Base-by-base conservation (phyloP, 805 yeast genomes). In the Komagataella pseudopastoris region DNA sequence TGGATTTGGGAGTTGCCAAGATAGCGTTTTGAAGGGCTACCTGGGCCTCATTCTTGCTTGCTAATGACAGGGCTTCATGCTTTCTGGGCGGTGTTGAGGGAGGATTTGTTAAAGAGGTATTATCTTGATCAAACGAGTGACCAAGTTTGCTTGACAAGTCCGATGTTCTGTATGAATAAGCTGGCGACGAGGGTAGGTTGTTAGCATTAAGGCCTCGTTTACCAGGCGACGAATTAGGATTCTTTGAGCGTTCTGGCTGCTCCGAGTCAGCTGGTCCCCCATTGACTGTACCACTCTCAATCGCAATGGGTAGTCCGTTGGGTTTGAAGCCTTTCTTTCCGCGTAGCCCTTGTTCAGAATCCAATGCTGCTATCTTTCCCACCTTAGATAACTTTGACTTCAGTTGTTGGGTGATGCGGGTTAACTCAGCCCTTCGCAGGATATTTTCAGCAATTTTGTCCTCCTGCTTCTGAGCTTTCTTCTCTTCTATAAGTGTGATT, bases 351-450 rank as follows among this genome's bases (percentile, higher is more conserved):
- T 30, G 39, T 30, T 30, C 39, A 30, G 39, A 30, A 14, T 30
- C 39, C 39, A 30, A 10, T 30, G 39, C 12, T 30, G 39, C 39
- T 14, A 30, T 10, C 23, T 69, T 49, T 12, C 72, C 73, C 1
- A 76, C 75, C 56, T 66, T 70, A 23, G 69, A 66, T 17, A 72
- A 58, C 54, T 71, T 67, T 6, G 68, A 61, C 56, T 71, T 72
- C 22, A 72, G 56, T 54, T 71, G 76, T 53, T 75, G 60, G 1
- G 77, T 70, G 51, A 72, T 67, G 52, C 75, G 64, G 4, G 76
- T 73, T 6, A 72, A 63, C 54, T 72, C 76, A 3, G 73, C 77
- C 50, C 76, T 62, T 54, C 71, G 71, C 46, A 72, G 60, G 47
- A 72, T 71, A 54, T 67, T 69, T 52, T 71, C 72, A 22, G 75